Percentiles rank a stretch among this genome's conserved stretches.
Evolutionary conservation across 148 eudicot species (phyloP).

Genomic region (Simmondsia chinensis): DNA sequence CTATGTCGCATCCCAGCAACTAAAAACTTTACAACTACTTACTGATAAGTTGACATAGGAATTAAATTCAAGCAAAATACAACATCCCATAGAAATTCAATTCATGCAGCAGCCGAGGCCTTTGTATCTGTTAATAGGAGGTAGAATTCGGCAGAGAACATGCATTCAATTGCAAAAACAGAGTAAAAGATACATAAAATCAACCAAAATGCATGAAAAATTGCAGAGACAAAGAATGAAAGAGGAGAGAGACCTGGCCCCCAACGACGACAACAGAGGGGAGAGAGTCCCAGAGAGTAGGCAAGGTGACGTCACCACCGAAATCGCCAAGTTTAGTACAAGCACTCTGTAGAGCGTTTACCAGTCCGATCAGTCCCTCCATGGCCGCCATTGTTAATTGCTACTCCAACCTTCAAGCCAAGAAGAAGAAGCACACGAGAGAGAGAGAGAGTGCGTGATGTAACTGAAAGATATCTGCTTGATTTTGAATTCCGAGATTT

Average conservation of each 20-base stretch:
- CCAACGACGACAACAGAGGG: slow-evolving; percentile 64
- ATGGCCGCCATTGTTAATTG: slow-evolving; percentile 17
- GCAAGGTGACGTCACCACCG: slow-evolving; percentile 22
- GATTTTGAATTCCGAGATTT: background rate
- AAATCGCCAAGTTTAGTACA: slow-evolving; percentile 36
- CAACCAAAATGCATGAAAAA: background rate
- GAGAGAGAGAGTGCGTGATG: background rate
- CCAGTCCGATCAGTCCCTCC: slow-evolving; percentile 38
- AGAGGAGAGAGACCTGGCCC: slow-evolving; percentile 41
- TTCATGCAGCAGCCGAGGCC: no score
- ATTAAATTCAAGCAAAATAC: no score
- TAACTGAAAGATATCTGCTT: background rate
- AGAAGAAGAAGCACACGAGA: background rate
- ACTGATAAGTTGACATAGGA: no score
- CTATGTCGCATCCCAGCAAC: no score
- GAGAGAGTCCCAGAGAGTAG: slow-evolving; percentile 44
- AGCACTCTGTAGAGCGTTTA: slow-evolving; percentile 34
- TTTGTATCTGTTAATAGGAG: no score
- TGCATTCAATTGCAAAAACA: background rate
- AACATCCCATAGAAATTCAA: no score
- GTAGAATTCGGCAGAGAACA: background rate
- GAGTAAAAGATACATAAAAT: background rate
- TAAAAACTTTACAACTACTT: no score
- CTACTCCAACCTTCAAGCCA: background rate
- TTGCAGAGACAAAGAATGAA: background rate